Conservation (phyloP, 1,139 yeast genomes). For the Candida sp. region DNA sequence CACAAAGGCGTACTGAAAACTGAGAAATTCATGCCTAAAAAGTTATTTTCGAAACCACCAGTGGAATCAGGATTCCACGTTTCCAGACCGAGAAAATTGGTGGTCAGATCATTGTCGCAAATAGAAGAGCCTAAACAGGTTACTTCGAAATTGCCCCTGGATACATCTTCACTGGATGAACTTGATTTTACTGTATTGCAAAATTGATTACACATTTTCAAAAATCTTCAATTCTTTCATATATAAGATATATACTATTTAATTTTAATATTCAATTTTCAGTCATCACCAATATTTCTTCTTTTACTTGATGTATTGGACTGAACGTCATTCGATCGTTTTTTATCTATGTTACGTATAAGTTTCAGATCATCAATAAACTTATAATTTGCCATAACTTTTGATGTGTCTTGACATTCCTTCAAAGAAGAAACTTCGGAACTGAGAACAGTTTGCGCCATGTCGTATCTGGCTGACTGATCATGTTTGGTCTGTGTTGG, state of each 20-base stretch:
- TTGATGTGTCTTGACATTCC: conserved; percentile 23
- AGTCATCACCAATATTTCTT: not conserved
- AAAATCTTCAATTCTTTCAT: not conserved
- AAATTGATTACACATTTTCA: not conserved
- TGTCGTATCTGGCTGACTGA: conserved; percentile 17
- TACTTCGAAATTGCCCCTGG: not conserved
- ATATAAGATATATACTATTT: not conserved
- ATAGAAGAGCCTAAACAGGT: not conserved
- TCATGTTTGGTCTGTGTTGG: conserved; percentile 21
- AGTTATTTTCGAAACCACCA: conserved; percentile 1
- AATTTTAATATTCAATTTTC: not conserved
- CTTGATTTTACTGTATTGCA: not conserved
- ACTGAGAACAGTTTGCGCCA: conserved; percentile 54
- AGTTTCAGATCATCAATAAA: conserved; percentile 57
- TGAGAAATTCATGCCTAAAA: conserved; percentile 1
- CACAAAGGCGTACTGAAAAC: not conserved
- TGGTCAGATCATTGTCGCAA: conserved; percentile 21
- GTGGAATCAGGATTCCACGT: conserved; percentile 34
- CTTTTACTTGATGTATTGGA: not conserved
- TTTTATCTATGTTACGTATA: conserved; percentile 52
- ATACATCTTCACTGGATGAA: not conserved
- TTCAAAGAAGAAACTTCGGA: conserved; percentile 51
- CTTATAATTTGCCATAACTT: conserved; percentile 21
- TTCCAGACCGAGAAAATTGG: conserved; percentile 38
- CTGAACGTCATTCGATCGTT: conserved; percentile 31